Evolutionary conservation across 805 yeast genomes (phyloP), one percentile per base, ranked within the genome.

Genomic region (Suhomyces pyralidae): DNA sequence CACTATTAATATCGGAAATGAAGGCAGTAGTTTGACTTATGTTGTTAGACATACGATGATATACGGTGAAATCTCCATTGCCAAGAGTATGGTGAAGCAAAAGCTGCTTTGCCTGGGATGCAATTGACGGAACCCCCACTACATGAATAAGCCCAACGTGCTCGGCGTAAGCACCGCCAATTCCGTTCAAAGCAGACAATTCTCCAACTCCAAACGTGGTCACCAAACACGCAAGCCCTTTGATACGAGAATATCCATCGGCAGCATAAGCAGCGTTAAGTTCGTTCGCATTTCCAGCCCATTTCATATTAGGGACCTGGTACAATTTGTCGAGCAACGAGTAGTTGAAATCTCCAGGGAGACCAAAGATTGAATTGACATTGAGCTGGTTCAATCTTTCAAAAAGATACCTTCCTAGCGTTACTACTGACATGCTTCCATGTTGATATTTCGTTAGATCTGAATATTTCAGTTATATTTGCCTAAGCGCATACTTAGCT

Each of bases 61-160:
- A 69, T 26, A 68, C 73, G 45, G 77, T 68, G 62, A 72, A 69
- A 63, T 71, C 77, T 22, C 77, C 77, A 60, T 73, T 72, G 45
- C 77, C 77, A 63, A 73, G 67, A 32, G 77, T 73, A 61, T 72
- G 77, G 65, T 71, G 76, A 56, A 69, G 62, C 62, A 72, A 64
- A 62, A 71, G 68, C 51, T 70, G 76, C 60, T 71, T 69, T 53
- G 70, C 61, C 56, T 68, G 71, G 5, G 71, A 60, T 7, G 67
- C 55, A 51, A 66, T 61, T 38, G 71, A 64, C 12, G 73, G 73
- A n/a, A 68, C 64, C 49, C 72, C 71, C 15, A 67, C 73, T 19
- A 69, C 62, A 60, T 69, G 72, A 56, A 69, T 52, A 60, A 69
- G 40, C 25, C 70, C 73, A 19, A 69, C 71, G 62, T 69, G 72